Base-by-base conservation (phyloP, 2,329 filamentous ascomycete species). In the Monosporascus ibericus region DNA sequence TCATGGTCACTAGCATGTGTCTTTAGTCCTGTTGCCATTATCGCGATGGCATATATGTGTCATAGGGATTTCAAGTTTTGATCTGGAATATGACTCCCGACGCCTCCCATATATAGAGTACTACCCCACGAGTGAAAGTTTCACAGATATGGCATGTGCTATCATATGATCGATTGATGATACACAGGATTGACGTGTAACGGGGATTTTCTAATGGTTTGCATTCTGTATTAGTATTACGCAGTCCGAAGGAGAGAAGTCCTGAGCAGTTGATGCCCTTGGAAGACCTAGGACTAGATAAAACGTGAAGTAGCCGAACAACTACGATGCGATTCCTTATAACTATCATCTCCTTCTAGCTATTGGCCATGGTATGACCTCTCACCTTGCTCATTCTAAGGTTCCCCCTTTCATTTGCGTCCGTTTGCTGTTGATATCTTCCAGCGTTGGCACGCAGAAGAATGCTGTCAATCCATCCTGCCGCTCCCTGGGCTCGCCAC, bases 361-460 rank as follows among this genome's bases (percentile, higher is more conserved):
- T 14, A 14, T 14, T 14, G 30, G 11, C 9, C 30, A 5, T 14
- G 30, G 30, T 34, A 14, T 11, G 30, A 14, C 11, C 4, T 34
- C 30, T 3, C 30, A 14, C 4, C 30, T 14, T 34, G 9, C 30
- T 34, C 5, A 34, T 34, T 34, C 30, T 34, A 34, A 34, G 11
- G 30, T 2, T 34, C 30, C 9, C 30, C 30, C 14, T 34, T 14
- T 34, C 20, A 8, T 42, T 5, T 24, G 18, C 18, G 40, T 44
- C 11, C 20, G 15, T 27, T 27, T 9, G 5, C 17, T 30, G 24
- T 24, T 20, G 2, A 46, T 46, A 44, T 42, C 39, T 42, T 42
- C 39, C 39, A 42, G 14, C 18, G 15, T 46, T 17, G 6, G 30
- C 30, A 47, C 62, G 61, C 8, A 36, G 18, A 36, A 38, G 18